Conservation (phyloP, 495 filamentous ascomycete genomes). For the Trichoderma erinaceum region DNA sequence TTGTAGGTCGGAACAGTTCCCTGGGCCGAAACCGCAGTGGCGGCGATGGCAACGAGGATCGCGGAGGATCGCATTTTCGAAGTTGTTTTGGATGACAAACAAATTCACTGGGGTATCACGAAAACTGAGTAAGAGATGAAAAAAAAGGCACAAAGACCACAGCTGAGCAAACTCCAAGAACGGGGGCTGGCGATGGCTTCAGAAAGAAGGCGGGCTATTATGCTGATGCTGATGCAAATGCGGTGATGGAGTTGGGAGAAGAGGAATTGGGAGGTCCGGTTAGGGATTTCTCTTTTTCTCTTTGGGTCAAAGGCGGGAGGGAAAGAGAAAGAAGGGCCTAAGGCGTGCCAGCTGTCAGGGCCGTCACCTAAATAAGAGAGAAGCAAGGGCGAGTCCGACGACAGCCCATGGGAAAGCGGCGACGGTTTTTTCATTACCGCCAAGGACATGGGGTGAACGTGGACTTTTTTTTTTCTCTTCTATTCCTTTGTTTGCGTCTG, state of each 20-base stretch:
- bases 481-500: neutral
- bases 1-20: slow-evolving; percentile 12
- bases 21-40: slow-evolving; percentile 26
- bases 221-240: slow-evolving; percentile 11
- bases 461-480: neutral
- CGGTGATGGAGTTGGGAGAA: slow-evolving; percentile 10
- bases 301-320: neutral
- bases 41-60: slow-evolving; percentile 29
- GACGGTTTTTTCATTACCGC: slow-evolving; percentile 12
- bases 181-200: neutral
- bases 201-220: slow-evolving; percentile 8
- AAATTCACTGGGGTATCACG: slow-evolving; percentile 1
- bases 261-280: neutral
- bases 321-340: neutral
- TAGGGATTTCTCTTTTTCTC: neutral
- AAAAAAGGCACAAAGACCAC: slow-evolving; percentile 7
- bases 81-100: neutral
- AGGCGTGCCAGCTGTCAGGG: slow-evolving; percentile 10
- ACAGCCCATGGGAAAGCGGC: slow-evolving; percentile 13
- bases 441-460: slow-evolving; percentile 6
- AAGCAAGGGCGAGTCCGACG: slow-evolving; percentile 12
- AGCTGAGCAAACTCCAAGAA: slow-evolving; percentile 10
- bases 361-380: slow-evolving; percentile 14
- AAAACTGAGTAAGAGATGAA: neutral
- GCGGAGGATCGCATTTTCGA: slow-evolving; percentile 26